A percentile compares a stretch with the other conserved stretches of the same genome.
These are phyloP conservation scores for Globisporangium radiosum DNA, from an alignment of 352 stramenopile species.

Conservation along the genomic window DNA sequence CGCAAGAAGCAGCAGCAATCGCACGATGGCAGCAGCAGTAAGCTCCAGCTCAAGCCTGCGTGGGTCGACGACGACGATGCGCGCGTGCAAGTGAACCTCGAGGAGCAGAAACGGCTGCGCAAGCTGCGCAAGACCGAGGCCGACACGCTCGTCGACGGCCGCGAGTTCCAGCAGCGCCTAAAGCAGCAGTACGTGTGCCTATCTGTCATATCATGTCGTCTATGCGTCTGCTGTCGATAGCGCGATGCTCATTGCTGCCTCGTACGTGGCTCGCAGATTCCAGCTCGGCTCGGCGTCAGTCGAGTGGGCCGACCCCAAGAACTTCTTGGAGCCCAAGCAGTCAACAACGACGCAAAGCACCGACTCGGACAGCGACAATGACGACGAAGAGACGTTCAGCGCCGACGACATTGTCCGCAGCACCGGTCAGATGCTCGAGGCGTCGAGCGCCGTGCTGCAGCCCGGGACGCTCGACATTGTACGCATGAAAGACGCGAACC, in stretches of 20 bases:
- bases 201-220: neutral
- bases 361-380: conserved; percentile 26
- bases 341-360: conserved; percentile 14
- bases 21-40: conserved; percentile 11
- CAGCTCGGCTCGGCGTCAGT: conserved; percentile 44
- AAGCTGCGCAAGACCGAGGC: conserved; percentile 81
- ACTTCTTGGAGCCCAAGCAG: conserved; percentile 37
- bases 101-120: conserved; percentile 57
- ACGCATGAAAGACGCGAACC: conserved; percentile 90
- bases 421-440: conserved; percentile 51
- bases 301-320: conserved; percentile 70
- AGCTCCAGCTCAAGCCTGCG: conserved; percentile 33
- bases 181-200: conserved; percentile 62
- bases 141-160: conserved; percentile 56
- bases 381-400: conserved; percentile 48
- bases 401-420: conserved; percentile 39
- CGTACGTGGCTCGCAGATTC: conserved; percentile 24
- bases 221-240: neutral
- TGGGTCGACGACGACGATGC: conserved; percentile 88
- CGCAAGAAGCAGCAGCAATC: conserved; percentile 25
- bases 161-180: conserved; percentile 71
- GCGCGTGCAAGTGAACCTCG: conserved; percentile 62
- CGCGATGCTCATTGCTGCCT: neutral
- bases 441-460: conserved; percentile 40
- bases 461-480: conserved; percentile 57